Base-by-base conservation (phyloP, 768 basidiomycete species). In the Russula lepida region DNA sequence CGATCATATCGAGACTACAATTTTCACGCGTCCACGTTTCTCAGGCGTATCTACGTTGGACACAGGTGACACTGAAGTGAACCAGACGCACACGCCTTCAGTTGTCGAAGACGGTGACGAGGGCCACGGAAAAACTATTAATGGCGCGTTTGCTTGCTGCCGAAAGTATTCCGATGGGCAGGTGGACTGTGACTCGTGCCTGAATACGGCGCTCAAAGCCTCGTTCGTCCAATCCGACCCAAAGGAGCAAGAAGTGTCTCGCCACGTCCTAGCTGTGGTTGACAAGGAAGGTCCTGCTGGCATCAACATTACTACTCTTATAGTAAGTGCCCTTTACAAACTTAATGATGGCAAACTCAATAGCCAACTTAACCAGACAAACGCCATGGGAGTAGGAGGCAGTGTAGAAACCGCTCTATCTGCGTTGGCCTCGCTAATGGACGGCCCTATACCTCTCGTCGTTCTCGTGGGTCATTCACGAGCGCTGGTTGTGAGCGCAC, bases 1-100 rank as follows among this genome's bases (percentile, higher is more conserved):
- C 68, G 87, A 92, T 71, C 82, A 92, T 67, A 85, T 92, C 51
- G 91, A 94, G 72, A 88, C 86, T 4, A 70, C 74, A 8, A 75
- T 93, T 54, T 74, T 74, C 63, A 75, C 85, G 50, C 79, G 74
- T 54, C 76, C 85, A 51, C 79, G 73, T 54, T 77, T 77, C 39
- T 32, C 33, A 11, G 50, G 44, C 35, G 9, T 32, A 27, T 35
- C 49, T n/a, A 17, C 27, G 6, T 28, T 56, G 21, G 60, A 68
- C 13, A 8, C 55, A 32, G 55, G 44, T 17, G 50, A 60, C 27
- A 41, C 25, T 1, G 28, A 35, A 12, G 47, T 21, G 19, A 53
- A 44, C 12, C 33, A n/a, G 44, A 41, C 15, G 3, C 28, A 17
- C 28, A 47, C 55, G 6, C 53, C 63, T 35, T 37, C 37, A 2